Conservation (phyloP, 1,284 basidiomycete species). For the Puccinia brachypodii region DNA sequence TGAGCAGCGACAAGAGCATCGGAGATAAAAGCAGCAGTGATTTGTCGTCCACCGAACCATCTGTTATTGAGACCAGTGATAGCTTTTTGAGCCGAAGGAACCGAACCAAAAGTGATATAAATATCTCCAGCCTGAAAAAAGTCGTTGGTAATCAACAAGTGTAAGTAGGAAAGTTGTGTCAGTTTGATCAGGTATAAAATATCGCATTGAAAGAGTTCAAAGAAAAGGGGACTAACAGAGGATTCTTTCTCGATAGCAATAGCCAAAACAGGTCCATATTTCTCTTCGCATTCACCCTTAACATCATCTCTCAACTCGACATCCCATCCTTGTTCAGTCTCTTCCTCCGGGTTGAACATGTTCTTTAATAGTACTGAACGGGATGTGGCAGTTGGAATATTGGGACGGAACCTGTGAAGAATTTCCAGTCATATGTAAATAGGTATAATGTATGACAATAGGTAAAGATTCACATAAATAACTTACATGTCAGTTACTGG, state of each 20-base stretch:
- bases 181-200: too few species aligned
- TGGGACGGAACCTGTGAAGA: constrained; percentile 57
- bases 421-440: background rate
- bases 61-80: constrained; percentile 87
- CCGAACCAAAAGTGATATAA: constrained; percentile 82
- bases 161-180: background rate
- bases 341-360: constrained; percentile 96
- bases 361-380: constrained; percentile 83
- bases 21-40: constrained; percentile 65
- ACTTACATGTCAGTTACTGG: constrained; percentile 57
- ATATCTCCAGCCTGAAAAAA: constrained; percentile 76
- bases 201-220: constrained; percentile 46
- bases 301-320: constrained; percentile 93
- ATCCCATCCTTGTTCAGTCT: constrained; percentile 95
- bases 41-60: constrained; percentile 88
- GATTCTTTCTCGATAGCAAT: constrained; percentile 94
- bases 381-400: constrained; percentile 62
- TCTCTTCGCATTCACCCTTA: constrained; percentile 84
- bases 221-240: constrained; percentile 66
- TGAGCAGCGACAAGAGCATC: constrained; percentile 52
- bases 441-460: background rate
- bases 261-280: constrained; percentile 81
- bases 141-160: background rate
- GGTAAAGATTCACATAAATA: constrained; percentile 11
- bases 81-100: constrained; percentile 78